Conservation (phyloP, 306 rosid species). For the Trifolium pratense region DNA sequence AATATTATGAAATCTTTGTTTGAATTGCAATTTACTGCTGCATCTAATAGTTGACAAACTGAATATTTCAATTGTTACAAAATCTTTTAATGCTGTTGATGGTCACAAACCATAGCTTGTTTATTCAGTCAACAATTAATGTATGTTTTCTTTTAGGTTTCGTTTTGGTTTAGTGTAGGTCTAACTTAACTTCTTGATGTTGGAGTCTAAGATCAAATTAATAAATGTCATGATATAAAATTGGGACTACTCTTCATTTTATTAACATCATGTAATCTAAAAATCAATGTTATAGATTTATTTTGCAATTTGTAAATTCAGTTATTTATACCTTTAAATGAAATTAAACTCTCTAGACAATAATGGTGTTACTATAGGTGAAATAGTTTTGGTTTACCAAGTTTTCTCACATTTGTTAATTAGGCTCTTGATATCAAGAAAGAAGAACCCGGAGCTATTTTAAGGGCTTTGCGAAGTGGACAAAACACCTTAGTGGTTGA, state of each 20-base stretch:
- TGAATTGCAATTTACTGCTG: too few relatives aligned
- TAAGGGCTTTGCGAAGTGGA: constrained; percentile 38
- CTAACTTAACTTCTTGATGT: neutral
- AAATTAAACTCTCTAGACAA: constrained; percentile 13
- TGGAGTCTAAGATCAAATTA: neutral
- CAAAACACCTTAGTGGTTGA: constrained; percentile 33
- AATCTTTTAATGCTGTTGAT: neutral
- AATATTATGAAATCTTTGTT: neutral
- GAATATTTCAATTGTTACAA: neutral
- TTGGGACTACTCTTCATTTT: neutral
- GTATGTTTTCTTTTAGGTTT: neutral
- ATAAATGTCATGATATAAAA: neutral
- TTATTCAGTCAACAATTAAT: neutral
- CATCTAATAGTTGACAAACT: constrained; percentile 3
- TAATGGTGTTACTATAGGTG: neutral
- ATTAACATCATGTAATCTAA: neutral
- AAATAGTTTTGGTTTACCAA: constrained; percentile 1
- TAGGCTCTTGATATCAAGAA: constrained; percentile 46
- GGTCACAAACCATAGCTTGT: neutral
- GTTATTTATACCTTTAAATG: constrained; percentile 7
- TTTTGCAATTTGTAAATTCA: neutral
- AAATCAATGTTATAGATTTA: neutral
- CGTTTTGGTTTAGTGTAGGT: neutral
- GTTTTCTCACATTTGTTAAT: constrained; percentile 33
- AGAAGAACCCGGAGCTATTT: constrained; percentile 48